Percentiles rank a stretch among this genome's conserved stretches.
Evolutionary conservation across 768 basidiomycete genomes (phyloP).

Genomic region (Crucibulum laeve): DNA sequence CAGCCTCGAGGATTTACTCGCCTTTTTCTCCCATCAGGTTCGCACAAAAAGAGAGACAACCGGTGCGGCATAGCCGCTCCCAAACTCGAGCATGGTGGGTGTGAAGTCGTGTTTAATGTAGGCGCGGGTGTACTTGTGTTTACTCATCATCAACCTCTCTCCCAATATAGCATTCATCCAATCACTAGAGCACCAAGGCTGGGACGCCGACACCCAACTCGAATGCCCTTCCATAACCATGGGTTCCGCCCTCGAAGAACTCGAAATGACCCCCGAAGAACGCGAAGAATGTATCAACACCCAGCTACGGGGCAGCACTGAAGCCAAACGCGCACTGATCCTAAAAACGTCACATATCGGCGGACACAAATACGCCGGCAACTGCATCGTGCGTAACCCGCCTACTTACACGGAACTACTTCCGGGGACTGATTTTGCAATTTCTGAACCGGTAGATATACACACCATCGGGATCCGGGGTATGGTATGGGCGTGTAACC

Average conservation of each 20-base stretch:
- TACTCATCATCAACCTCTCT: slow-evolving; percentile 10
- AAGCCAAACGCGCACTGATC: slow-evolving; percentile 71
- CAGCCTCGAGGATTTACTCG: slow-evolving; percentile 9
- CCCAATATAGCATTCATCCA: slow-evolving; percentile 50
- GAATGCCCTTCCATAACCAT: slow-evolving; percentile 49
- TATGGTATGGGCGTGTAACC: slow-evolving; percentile 94
- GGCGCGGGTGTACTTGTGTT: slow-evolving; percentile 6
- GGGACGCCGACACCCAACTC: slow-evolving; percentile 73
- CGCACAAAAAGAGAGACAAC: slow-evolving; percentile 91
- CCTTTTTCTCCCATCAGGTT: slow-evolving; percentile 49
- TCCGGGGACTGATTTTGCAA: not conserved
- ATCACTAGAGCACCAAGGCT: slow-evolving; percentile 61
- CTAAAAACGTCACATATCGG: slow-evolving; percentile 88
- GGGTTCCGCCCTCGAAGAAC: slow-evolving; percentile 58
- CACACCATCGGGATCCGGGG: slow-evolving; percentile 76
- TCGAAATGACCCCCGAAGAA: slow-evolving; percentile 46
- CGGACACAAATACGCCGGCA: slow-evolving; percentile 91
- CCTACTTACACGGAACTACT: not conserved
- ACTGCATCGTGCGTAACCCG: slow-evolving; percentile 68
- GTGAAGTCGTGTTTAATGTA: slow-evolving; percentile 2
- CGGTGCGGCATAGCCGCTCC: slow-evolving; percentile 87
- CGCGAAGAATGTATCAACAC: slow-evolving; percentile 50
- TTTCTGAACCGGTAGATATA: slow-evolving; percentile 54
- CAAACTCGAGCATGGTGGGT: slow-evolving; percentile 69
- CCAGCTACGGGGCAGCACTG: slow-evolving; percentile 47